Percentiles rank a stretch among this genome's conserved stretches.
phyloP scores from a whole-genome alignment of 106 monocot genomes.

The Dendrobium huoshanense region DNA sequence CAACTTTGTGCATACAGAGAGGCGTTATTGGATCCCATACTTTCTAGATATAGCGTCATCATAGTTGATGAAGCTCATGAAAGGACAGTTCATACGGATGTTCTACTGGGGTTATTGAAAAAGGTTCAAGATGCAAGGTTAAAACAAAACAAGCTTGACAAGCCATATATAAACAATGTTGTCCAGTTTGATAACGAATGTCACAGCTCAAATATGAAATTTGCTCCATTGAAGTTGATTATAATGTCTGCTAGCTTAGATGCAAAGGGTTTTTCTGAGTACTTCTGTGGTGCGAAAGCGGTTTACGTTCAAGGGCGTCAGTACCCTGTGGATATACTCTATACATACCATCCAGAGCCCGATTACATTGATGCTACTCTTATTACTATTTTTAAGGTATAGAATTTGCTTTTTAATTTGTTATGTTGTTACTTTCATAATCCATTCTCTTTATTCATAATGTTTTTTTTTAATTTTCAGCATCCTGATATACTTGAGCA shows the following conservation, averaged over 20 bases:
- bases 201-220: conserved; percentile 18
- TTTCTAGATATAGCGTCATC: conserved; percentile 74
- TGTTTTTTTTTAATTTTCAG: too few species aligned
- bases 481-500: too few species aligned
- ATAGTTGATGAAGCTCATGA: conserved; percentile 99
- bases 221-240: conserved; percentile 74
- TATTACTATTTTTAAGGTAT: conserved; percentile 85
- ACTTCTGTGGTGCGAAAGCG: conserved; percentile 86
- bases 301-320: conserved; percentile 84
- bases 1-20: conserved; percentile 45
- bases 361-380: conserved; percentile 84
- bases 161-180: conserved; percentile 12
- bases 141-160: conserved; percentile 21
- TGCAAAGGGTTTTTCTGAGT: conserved; percentile 83
- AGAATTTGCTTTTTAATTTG: neutral
- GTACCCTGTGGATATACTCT: conserved; percentile 77
- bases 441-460: too few species aligned
- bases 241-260: conserved; percentile 99
- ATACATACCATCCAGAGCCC: conserved; percentile 71
- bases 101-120: conserved; percentile 82
- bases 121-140: conserved; percentile 53
- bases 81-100: conserved; percentile 96
- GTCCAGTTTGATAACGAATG: conserved; percentile 14
- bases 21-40: conserved; percentile 71
- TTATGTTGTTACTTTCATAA: neutral